Percentiles rank a stretch among this genome's conserved stretches.
Evolutionary conservation across 805 yeast genomes (phyloP).

Genomic region (Zygotorulaspora danielsina): DNA sequence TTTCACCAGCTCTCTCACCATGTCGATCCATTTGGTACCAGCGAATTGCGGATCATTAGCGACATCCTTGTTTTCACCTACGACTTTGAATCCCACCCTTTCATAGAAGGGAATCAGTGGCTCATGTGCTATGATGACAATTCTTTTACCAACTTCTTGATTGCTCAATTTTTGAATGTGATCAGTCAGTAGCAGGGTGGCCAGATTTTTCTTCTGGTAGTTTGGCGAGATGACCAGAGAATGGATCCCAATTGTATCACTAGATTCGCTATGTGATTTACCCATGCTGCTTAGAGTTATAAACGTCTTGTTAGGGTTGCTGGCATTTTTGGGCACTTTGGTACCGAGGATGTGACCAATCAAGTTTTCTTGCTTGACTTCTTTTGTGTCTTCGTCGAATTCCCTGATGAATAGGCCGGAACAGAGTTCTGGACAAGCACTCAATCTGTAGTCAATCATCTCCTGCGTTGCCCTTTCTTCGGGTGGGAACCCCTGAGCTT

Average conservation of each 20-base stretch:
- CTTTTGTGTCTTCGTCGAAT: conserved; percentile 39
- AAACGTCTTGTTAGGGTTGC: conserved; percentile 14
- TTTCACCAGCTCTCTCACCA: conserved; percentile 37
- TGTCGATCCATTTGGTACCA: conserved; percentile 33
- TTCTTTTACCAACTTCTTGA: conserved; percentile 77
- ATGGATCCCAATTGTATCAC: conserved; percentile 74
- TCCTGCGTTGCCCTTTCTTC: conserved; percentile 65
- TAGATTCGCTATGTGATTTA: conserved; percentile 64
- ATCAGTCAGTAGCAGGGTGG: conserved; percentile 78
- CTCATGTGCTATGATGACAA: conserved; percentile 69
- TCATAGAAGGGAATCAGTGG: conserved; percentile 71
- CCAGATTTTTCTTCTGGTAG: conserved; percentile 77
- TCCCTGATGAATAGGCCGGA: conserved; percentile 81
- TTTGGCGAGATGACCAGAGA: conserved; percentile 72
- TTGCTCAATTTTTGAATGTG: conserved; percentile 85
- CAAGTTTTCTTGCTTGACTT: conserved; percentile 51
- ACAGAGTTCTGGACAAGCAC: conserved; percentile 83
- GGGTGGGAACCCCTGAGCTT: conserved; percentile 63
- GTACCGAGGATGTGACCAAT: conserved; percentile 82
- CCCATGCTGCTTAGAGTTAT: conserved; percentile 34
- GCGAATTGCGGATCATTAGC: conserved; percentile 31
- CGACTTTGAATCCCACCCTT: conserved; percentile 70
- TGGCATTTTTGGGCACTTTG: conserved; percentile 41
- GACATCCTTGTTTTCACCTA: conserved; percentile 48
- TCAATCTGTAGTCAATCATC: conserved; percentile 62